These are phyloP conservation scores for Pleurotus giganteus DNA, from an alignment of 768 basidiomycete genomes.

Conservation along the genomic window DNA sequence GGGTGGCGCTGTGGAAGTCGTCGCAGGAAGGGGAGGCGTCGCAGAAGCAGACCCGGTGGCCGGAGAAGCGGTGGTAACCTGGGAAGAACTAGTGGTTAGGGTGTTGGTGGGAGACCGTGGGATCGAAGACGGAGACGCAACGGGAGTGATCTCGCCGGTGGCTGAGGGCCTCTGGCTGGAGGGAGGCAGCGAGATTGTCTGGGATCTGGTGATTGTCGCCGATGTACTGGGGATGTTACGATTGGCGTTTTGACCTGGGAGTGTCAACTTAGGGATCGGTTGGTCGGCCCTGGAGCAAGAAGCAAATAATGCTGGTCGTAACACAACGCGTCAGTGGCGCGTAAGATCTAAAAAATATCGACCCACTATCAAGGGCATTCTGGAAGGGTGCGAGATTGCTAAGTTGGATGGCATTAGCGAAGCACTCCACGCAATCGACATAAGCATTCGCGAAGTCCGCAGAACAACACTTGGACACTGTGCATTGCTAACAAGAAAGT, in stretches of 20 bases:
- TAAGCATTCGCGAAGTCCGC: conserved; percentile 3
- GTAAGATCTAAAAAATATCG: neutral
- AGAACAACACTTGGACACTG: conserved; percentile 3
- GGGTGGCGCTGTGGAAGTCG: neutral
- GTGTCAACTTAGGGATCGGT: conserved; percentile 23
- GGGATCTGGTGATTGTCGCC: conserved; percentile 23
- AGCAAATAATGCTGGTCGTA: conserved; percentile 1
- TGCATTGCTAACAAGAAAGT: conserved; percentile 1
- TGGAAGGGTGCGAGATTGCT: conserved; percentile 4
- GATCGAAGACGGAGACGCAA: neutral
- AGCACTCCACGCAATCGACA: conserved; percentile 6
- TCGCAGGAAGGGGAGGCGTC: neutral
- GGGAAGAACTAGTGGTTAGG: neutral
- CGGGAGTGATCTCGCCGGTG: neutral
- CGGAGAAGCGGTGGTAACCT: neutral
- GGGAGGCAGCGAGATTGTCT: conserved; percentile 23
- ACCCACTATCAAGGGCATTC: conserved; percentile 3
- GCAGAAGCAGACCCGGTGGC: neutral
- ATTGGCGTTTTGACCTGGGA: conserved; percentile 30
- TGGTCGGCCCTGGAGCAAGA: conserved; percentile 6
- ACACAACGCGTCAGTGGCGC: neutral
- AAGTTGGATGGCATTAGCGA: neutral
- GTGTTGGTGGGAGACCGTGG: neutral
- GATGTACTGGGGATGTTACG: conserved; percentile 23
- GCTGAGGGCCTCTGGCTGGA: neutral